Conservation (phyloP, 106 monocot genomes). For the Platanthera guangdongensis region DNA sequence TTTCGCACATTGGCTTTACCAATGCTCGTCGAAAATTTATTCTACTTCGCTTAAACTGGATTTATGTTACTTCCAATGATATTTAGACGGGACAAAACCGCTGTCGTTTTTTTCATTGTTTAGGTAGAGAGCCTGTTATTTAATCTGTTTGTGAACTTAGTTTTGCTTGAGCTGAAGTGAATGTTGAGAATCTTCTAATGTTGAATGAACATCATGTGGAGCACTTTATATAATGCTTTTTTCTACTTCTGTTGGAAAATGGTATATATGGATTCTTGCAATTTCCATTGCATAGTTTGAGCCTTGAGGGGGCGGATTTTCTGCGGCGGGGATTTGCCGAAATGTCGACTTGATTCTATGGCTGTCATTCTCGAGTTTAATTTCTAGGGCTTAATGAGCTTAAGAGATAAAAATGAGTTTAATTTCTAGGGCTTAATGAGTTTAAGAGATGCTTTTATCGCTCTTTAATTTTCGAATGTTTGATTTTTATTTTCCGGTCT, state of each 20-base stretch:
- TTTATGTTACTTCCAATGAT: too few species aligned
- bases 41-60: too few species aligned
- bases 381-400: too few species aligned
- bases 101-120: neutral
- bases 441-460: too few species aligned
- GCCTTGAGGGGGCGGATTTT: too few species aligned
- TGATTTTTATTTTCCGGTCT: too few species aligned
- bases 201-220: neutral
- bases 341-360: too few species aligned
- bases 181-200: neutral
- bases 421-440: too few species aligned
- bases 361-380: too few species aligned
- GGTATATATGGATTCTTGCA: neutral
- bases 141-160: neutral
- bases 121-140: neutral
- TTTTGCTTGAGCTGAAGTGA: neutral
- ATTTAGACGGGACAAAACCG: neutral
- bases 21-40: neutral
- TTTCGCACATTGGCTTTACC: neutral
- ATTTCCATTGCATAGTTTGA: neutral
- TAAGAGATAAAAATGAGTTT: too few species aligned
- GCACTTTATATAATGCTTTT: neutral
- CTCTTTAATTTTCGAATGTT: too few species aligned
- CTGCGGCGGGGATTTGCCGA: too few species aligned
- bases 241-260: neutral